Base-by-base conservation (phyloP, 768 basidiomycete genomes). In the Dacryopinax spathularia region DNA sequence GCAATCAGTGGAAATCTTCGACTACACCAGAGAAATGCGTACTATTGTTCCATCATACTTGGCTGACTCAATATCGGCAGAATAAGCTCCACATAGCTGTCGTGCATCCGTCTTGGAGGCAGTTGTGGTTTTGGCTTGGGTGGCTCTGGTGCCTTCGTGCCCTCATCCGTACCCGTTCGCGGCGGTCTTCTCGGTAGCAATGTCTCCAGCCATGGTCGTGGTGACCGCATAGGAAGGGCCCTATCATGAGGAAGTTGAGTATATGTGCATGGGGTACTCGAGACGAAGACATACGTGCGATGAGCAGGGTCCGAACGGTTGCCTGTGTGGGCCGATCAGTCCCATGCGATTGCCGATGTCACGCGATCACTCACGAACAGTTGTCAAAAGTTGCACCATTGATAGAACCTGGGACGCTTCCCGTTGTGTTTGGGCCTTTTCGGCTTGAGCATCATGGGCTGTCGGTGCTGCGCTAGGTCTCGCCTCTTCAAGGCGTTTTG, bases 61-160 rank as follows among this genome's bases (percentile, higher is more conserved):
- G 48, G 25, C 48, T 56, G 48, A 18, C 48, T 56, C 13, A 56
- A 29, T 25, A 56, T 27, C 15, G 48, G 48, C 25, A 56, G 48
- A 22, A 56, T 31, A 10, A 56, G 48, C 48, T 56, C 48, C 13
- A 56, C 48, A 69, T 88, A 88, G 0, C 86, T 87, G 68, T 88
- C 85, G 60, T 83, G 76, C 87, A 88, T 89, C 60, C 77, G 73
- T 7, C 85, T 77, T 6, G 81, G 79, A 13, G 73, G 69, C 0
- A 77, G 75, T 29, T 56, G 25, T 9, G 25, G 15, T 31, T 56
- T 56, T 15, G 25, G 13, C 29, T 56, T 56, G 3, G 48, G 48
- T 27, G 10, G 10, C 13, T 13, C 13, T 3, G 18, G 15, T 6
- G 48, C 18, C 6, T 29, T 29, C 12, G 10, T n/a, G 12, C 36